Percentiles rank a stretch among this genome's conserved stretches.
Conservation (phyloP, 495 filamentous ascomycete species). For the Lophiostoma macrostomum region DNA sequence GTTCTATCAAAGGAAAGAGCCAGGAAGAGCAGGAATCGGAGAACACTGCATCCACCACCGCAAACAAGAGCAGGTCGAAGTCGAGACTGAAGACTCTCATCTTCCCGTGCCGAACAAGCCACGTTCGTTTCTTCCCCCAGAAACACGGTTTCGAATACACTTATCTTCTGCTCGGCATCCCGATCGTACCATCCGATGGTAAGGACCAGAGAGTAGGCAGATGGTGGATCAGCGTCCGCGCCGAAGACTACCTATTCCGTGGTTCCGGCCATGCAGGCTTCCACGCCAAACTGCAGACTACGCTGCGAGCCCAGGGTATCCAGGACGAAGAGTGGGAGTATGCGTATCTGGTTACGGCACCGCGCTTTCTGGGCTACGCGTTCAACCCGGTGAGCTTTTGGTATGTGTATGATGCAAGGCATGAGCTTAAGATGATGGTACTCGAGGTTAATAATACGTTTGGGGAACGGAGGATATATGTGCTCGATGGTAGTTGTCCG, state of each 20-base stretch:
- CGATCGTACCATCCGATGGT: slow-evolving; percentile 55
- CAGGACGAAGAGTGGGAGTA: slow-evolving; percentile 54
- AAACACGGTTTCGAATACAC: slow-evolving; percentile 65
- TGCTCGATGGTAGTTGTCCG: slow-evolving; percentile 40
- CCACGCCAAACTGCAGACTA: slow-evolving; percentile 57
- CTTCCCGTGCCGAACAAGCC: slow-evolving; percentile 61
- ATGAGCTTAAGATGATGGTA: slow-evolving; percentile 63
- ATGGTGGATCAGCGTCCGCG: slow-evolving; percentile 56
- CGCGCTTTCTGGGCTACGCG: slow-evolving; percentile 65
- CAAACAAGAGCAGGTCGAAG: too few relatives aligned
- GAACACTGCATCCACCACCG: too few relatives aligned
- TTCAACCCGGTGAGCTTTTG: slow-evolving; percentile 80
- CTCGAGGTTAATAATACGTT: slow-evolving; percentile 80
- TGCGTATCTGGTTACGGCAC: slow-evolving; percentile 68
- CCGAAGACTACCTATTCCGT: slow-evolving; percentile 58
- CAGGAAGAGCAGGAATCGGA: too few relatives aligned
- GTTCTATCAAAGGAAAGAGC: too few relatives aligned
- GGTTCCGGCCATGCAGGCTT: slow-evolving; percentile 48
- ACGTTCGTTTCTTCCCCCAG: slow-evolving; percentile 59
- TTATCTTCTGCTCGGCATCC: slow-evolving; percentile 64
- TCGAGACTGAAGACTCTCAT: slow-evolving; percentile 26
- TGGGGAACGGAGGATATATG: slow-evolving; percentile 65
- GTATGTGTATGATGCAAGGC: slow-evolving; percentile 65
- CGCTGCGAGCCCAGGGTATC: slow-evolving; percentile 50
- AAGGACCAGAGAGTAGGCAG: not conserved